Evolutionary conservation across 1,284 basidiomycete species (phyloP).

Genomic region (Tilletia indica): DNA sequence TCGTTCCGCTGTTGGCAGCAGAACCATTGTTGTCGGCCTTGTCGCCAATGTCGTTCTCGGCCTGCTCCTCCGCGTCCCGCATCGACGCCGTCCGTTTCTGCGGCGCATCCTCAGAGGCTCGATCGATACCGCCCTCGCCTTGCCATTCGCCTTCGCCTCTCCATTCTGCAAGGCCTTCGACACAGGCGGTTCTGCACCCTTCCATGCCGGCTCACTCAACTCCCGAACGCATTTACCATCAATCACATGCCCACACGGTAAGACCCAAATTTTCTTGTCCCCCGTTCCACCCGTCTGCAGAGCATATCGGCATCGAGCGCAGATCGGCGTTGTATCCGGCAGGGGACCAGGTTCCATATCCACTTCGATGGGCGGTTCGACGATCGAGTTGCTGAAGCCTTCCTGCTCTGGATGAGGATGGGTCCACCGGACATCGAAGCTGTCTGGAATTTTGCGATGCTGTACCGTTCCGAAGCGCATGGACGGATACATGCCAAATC

Average conservation of each 20-base stretch:
- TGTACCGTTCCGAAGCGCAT: background rate
- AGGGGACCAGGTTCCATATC: constrained; percentile 42
- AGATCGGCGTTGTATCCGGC: constrained; percentile 48
- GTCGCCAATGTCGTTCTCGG: background rate
- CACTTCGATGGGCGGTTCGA: constrained; percentile 50
- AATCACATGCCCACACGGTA: constrained; percentile 50
- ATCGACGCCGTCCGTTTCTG: constrained; percentile 9
- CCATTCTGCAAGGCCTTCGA: background rate
- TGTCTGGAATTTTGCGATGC: constrained; percentile 28
- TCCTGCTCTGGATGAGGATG: constrained; percentile 32
- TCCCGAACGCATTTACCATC: constrained; percentile 44
- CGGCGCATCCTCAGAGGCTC: background rate
- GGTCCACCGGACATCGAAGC: constrained; percentile 37
- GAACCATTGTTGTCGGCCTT: too few relatives aligned
- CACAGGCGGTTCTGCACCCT: background rate
- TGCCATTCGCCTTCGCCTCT: constrained; percentile 10
- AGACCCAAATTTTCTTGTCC: constrained; percentile 41
- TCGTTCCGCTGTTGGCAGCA: too few relatives aligned
- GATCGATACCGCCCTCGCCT: background rate
- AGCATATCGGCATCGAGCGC: constrained; percentile 39
- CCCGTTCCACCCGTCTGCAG: constrained; percentile 38
- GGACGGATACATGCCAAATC: background rate
- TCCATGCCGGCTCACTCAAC: constrained; percentile 26
- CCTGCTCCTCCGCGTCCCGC: constrained; percentile 1
- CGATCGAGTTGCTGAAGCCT: constrained; percentile 36